Evolutionary conservation across 768 basidiomycete species (phyloP), one percentile per base, ranked within the genome.

Genomic region (Dioszegia hungarica): DNA sequence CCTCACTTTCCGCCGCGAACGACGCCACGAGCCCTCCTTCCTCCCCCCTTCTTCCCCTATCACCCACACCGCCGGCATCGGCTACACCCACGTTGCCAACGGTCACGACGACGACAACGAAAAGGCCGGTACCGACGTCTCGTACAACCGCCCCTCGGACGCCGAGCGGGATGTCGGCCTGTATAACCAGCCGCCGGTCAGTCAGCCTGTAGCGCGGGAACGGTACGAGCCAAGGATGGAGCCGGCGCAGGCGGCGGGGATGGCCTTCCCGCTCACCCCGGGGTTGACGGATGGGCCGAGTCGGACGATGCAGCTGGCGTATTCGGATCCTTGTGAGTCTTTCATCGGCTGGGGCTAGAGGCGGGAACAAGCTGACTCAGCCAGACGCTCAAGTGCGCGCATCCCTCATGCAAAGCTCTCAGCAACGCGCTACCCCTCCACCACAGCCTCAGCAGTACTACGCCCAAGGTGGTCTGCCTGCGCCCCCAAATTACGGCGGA

Each of bases 221-320:
- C 2, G 52, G 33, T 54, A 54, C n/a, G 52, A 54, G 34, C 28
- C 52, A 17, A 41, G 52, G 25, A 41, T 54, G 38, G 39, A 31
- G 38, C 38, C 38, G 15, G 33, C 20, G 22, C 80, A 15, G 57
- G 76, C 10, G 68, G 80, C 9, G 79, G 82, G 22, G 80, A 44
- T 74, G 74, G 58, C 80, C 0, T 62, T 63, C 33, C 56, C 49
- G 2, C 61, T 57, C n/a, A 44, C 72, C 79, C 33, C 5, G 11
- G 36, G 14, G 29, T 79, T 77, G 1, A 82, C 83, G 17, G 82
- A 43, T 5, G 84, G 25, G 79, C 57, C 91, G 36, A 91, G 89
- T 75, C 79, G 90, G 72, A 93, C 91, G 52, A 92, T 94, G 90
- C 89, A 92, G 73, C 89, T 73, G 59, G 72, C 74, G n/a, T 68